Percentiles rank a stretch among this genome's conserved stretches.
Conservation (phyloP, 208 protist genomes). For the Leptomonas seymouri region DNA sequence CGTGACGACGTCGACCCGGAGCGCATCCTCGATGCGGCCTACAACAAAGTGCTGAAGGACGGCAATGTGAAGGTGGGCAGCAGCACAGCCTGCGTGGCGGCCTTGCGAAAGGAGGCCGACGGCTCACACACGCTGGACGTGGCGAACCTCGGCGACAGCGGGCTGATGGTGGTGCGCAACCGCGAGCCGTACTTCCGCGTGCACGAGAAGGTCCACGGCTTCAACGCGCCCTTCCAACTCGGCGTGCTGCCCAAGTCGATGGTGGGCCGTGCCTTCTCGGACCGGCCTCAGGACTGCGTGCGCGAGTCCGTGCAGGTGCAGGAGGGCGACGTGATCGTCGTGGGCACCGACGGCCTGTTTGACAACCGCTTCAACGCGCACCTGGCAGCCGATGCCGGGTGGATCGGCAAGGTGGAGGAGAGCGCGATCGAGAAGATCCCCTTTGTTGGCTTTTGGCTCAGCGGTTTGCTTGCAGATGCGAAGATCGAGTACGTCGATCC, state of each 20-base stretch:
- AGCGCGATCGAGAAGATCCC: constrained; percentile 73
- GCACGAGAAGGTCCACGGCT: constrained; percentile 90
- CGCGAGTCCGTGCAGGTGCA: constrained; percentile 77
- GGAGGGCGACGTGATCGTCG: constrained; percentile 92
- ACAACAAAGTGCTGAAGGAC: constrained; percentile 77
- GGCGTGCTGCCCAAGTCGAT: constrained; percentile 75
- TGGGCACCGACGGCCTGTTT: constrained; percentile 94
- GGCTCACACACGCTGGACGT: constrained; percentile 78
- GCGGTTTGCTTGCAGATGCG: constrained; percentile 65
- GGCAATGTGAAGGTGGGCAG: constrained; percentile 87
- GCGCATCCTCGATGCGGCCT: constrained; percentile 81
- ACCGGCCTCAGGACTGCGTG: constrained; percentile 66
- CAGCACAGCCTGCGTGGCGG: constrained; percentile 88
- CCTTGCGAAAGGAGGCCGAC: constrained; percentile 55
- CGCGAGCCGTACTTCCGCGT: constrained; percentile 75
- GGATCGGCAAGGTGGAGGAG: constrained; percentile 75
- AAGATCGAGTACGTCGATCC: constrained; percentile 84
- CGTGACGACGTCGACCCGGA: constrained; percentile 80
- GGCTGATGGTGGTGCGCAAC: constrained; percentile 85
- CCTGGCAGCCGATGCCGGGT: constrained; percentile 78
- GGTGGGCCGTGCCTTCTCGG: constrained; percentile 71
- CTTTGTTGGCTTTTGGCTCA: constrained; percentile 78
- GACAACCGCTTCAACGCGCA: constrained; percentile 93
- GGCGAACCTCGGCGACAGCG: constrained; percentile 92
- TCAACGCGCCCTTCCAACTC: constrained; percentile 94